Percentiles rank a stretch among this genome's conserved stretches.
Evolutionary conservation across 805 yeast genomes (phyloP).

Genomic region (Lipomyces yamanashiensis): DNA sequence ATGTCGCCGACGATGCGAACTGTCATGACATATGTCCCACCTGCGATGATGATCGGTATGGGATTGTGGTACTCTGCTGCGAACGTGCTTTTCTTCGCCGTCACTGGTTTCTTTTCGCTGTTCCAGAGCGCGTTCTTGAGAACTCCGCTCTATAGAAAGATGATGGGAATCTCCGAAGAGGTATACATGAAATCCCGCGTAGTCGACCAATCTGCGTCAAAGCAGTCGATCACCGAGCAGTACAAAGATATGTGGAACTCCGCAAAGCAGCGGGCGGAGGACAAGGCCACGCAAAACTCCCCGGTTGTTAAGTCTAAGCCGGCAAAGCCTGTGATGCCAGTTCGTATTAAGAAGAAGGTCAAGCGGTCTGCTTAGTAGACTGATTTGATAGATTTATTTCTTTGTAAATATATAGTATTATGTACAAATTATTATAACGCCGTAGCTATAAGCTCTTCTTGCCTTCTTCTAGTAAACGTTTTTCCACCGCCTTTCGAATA

Average conservation of each 20-base stretch:
- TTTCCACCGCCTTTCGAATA: conserved; percentile 22
- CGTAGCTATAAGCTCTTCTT: not conserved
- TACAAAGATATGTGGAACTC: conserved; percentile 25
- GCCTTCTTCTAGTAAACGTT: conserved; percentile 2
- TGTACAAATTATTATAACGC: not conserved
- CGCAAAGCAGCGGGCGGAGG: conserved; percentile 25
- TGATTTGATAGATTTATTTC: not conserved
- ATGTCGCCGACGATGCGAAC: conserved; percentile 71
- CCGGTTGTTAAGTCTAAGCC: not conserved
- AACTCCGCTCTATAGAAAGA: conserved; percentile 11
- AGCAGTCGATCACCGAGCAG: conserved; percentile 16
- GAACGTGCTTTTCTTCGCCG: conserved; percentile 29
- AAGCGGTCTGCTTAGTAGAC: not conserved
- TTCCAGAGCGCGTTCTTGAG: conserved; percentile 21
- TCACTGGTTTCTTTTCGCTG: conserved; percentile 28
- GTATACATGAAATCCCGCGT: conserved; percentile 9
- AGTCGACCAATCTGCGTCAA: conserved; percentile 4
- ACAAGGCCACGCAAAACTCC: not conserved
- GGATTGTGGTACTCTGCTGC: conserved; percentile 31
- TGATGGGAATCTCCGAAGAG: conserved; percentile 24
- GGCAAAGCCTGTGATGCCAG: not conserved
- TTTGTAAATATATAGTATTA: not conserved
- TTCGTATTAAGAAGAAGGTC: conserved; percentile 11
- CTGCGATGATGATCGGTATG: conserved; percentile 28
- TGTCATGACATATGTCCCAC: conserved; percentile 49